Percentiles rank a stretch among this genome's conserved stretches.
Evolutionary conservation across 2,329 filamentous ascomycete genomes (phyloP).

Genomic region (Capronia americana): DNA sequence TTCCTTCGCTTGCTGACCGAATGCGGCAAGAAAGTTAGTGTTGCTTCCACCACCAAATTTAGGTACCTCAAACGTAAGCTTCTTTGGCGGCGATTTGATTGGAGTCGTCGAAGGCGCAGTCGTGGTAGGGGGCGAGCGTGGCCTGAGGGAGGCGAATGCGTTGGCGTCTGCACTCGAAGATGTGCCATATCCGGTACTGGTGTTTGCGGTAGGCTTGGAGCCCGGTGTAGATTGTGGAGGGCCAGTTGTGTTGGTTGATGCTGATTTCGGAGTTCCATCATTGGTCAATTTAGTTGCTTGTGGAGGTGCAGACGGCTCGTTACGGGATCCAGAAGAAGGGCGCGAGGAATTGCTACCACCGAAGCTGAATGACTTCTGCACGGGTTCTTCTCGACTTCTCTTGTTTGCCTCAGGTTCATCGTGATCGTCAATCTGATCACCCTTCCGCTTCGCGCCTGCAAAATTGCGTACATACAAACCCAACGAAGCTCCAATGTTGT

Average conservation of each 20-base stretch:
- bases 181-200: slow-evolving; percentile 7
- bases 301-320: slow-evolving; percentile 4
- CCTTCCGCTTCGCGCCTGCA: slow-evolving; percentile 43
- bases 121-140: slow-evolving; percentile 7
- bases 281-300: slow-evolving; percentile 15
- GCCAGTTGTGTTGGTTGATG: slow-evolving; percentile 1
- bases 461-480: slow-evolving; percentile 36
- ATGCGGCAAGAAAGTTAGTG: slow-evolving; percentile 52
- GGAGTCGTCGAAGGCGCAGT: slow-evolving; percentile 36
- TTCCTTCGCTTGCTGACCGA: slow-evolving; percentile 45
- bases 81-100: slow-evolving; percentile 37
- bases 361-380: slow-evolving; percentile 2
- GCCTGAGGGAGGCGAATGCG: slow-evolving; percentile 20
- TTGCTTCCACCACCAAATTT: slow-evolving; percentile 44
- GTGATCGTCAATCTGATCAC: slow-evolving; percentile 35
- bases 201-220: slow-evolving; percentile 15
- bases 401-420: slow-evolving; percentile 40
- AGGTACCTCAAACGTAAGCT: slow-evolving; percentile 41
- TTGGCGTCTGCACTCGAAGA: slow-evolving; percentile 15
- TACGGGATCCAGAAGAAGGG: too few relatives aligned
- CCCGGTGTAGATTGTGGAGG: slow-evolving; percentile 2
- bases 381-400: slow-evolving; percentile 25
- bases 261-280: slow-evolving; percentile 15
- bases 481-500: slow-evolving; percentile 47
- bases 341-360: too few relatives aligned